A percentile compares a stretch with the other conserved stretches of the same genome.
These are phyloP conservation scores for Macrolepiota albuminosa DNA, from an alignment of 768 basidiomycete genomes.

Conservation along the genomic window DNA sequence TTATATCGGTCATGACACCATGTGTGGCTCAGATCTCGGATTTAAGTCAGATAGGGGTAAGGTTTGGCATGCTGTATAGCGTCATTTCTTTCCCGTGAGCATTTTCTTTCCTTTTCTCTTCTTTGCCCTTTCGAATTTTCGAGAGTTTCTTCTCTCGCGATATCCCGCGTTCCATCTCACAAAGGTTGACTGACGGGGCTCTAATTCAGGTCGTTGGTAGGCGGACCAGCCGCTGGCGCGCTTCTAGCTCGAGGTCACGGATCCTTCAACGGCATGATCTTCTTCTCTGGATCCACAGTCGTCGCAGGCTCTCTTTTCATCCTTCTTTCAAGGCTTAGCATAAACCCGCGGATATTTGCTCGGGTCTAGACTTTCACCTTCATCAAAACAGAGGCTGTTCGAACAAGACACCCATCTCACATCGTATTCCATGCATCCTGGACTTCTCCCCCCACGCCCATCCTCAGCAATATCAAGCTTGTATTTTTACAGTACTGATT, in stretches of 20 bases:
- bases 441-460: not conserved
- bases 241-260: conserved; percentile 44
- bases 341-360: conserved; percentile 37
- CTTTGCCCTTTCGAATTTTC: not conserved
- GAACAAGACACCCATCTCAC: not conserved
- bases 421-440: not conserved
- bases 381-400: not conserved
- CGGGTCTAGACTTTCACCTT: conserved; percentile 25
- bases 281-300: conserved; percentile 55
- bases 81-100: conserved; percentile 67
- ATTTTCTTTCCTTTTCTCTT: not conserved
- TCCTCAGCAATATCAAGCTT: not conserved
- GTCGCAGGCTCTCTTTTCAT: conserved; percentile 57
- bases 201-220: conserved; percentile 56
- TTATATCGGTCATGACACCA: conserved; percentile 63
- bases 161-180: not conserved
- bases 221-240: conserved; percentile 60
- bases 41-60: conserved; percentile 49
- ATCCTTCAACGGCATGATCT: conserved; percentile 46
- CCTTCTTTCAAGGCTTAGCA: conserved; percentile 41
- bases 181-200: not conserved
- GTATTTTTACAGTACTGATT: conserved; percentile 5
- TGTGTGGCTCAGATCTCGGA: conserved; percentile 67
- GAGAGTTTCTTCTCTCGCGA: too few relatives aligned
- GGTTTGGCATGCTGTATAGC: conserved; percentile 62